These are phyloP conservation scores for Penicillium sp. DNA, from an alignment of 2,329 filamentous ascomycete species.

Conservation along the genomic window DNA sequence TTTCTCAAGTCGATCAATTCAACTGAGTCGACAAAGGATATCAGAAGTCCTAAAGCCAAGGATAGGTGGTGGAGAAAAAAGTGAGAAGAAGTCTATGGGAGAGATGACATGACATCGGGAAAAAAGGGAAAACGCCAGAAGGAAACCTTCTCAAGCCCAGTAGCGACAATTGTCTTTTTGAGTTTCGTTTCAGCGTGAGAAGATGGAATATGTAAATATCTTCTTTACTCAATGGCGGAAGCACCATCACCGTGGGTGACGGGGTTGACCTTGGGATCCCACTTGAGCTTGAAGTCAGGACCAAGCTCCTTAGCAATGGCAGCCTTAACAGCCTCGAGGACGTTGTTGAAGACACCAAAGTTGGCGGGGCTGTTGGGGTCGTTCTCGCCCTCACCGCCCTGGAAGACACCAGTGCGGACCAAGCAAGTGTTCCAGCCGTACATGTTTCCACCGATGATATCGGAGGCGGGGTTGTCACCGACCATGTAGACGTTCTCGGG, in stretches of 20 bases:
- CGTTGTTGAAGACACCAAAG: slow-evolving; percentile 72
- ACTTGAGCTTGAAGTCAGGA: slow-evolving; percentile 69
- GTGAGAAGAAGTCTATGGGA: slow-evolving; percentile 14
- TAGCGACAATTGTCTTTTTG: slow-evolving; percentile 9
- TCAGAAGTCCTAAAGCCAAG: slow-evolving; percentile 13
- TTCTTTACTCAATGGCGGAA: slow-evolving; percentile 54
- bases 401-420: slow-evolving; percentile 73
- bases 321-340: slow-evolving; percentile 66
- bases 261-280: slow-evolving; percentile 68
- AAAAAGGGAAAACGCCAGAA: slow-evolving; percentile 8
- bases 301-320: slow-evolving; percentile 67
- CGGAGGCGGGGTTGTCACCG: slow-evolving; percentile 69
- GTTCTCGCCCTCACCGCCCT: slow-evolving; percentile 62
- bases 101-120: not conserved
- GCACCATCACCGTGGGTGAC: slow-evolving; percentile 53
- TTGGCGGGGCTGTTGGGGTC: slow-evolving; percentile 72
- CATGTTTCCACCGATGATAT: slow-evolving; percentile 74
- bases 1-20: slow-evolving; percentile 7
- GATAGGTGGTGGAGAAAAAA: not conserved
- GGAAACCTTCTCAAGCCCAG: slow-evolving; percentile 8
- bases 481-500: slow-evolving; percentile 73
- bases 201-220: not conserved
- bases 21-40: slow-evolving; percentile 16
- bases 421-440: slow-evolving; percentile 79
- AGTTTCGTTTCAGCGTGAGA: slow-evolving; percentile 14